Percentiles rank a stretch among this genome's conserved stretches.
These are phyloP conservation scores for Candolleomyces eurysporus DNA, from an alignment of 768 basidiomycete species.

Conservation along the genomic window DNA sequence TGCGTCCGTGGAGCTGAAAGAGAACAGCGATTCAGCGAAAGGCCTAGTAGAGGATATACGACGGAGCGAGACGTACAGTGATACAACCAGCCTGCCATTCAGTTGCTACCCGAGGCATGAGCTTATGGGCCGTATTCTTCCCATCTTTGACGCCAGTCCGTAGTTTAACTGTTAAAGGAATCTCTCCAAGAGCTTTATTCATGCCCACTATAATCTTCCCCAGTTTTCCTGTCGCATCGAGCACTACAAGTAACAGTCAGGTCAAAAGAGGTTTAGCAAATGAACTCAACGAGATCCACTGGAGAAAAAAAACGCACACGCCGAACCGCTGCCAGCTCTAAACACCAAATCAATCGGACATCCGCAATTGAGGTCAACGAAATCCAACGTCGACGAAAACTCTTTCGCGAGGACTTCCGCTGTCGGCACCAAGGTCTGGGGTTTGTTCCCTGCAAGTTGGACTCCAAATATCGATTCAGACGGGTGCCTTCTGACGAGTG, in stretches of 20 bases:
- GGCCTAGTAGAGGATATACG: background rate
- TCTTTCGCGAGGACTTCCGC: conserved; percentile 80
- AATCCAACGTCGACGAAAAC: conserved; percentile 68
- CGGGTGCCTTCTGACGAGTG: conserved; percentile 84
- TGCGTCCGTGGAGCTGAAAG: conserved; percentile 87
- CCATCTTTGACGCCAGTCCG: conserved; percentile 91
- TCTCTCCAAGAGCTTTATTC: conserved; percentile 85
- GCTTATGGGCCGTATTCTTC: conserved; percentile 82
- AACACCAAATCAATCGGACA: conserved; percentile 98
- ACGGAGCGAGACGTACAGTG: conserved; percentile 30
- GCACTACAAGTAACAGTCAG: conserved; percentile 45
- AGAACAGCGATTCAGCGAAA: conserved; percentile 1
- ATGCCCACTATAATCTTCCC: conserved; percentile 89
- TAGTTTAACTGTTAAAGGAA: conserved; percentile 89
- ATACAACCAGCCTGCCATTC: conserved; percentile 49
- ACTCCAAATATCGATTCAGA: conserved; percentile 87
- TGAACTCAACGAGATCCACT: background rate
- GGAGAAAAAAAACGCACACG: conserved; percentile 51
- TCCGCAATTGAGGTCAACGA: conserved; percentile 94
- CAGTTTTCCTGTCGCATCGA: conserved; percentile 79
- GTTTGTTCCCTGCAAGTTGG: conserved; percentile 89
- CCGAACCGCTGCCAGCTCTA: conserved; percentile 86
- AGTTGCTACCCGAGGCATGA: conserved; percentile 75
- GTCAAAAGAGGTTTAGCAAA: background rate
- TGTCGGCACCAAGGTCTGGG: conserved; percentile 70